Conservation (phyloP, 805 yeast genomes). For the Lipomyces orientalis region DNA sequence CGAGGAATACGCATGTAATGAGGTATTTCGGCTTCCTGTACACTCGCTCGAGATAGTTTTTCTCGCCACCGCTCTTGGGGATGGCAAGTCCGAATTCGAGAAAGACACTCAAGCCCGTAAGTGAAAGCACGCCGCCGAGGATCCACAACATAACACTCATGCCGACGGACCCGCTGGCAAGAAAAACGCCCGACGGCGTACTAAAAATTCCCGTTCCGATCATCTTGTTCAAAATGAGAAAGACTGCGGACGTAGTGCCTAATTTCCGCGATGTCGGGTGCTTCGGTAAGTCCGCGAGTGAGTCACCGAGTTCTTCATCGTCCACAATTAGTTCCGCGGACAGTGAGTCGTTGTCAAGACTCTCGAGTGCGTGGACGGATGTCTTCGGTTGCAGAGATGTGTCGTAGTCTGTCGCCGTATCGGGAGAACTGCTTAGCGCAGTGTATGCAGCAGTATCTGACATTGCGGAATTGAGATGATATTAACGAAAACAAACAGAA, state of each 20-base stretch:
- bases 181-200: slow-evolving; percentile 67
- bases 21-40: slow-evolving; percentile 60
- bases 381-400: background rate
- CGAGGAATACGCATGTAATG: slow-evolving; percentile 56
- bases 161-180: slow-evolving; percentile 65
- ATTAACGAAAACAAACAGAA: background rate
- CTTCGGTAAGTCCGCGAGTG: slow-evolving; percentile 24
- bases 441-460: background rate
- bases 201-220: slow-evolving; percentile 78
- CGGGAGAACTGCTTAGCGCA: background rate
- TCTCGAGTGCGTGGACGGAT: background rate
- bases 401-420: background rate
- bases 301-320: slow-evolving; percentile 25
- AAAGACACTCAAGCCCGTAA: slow-evolving; percentile 60
- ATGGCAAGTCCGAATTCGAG: slow-evolving; percentile 69
- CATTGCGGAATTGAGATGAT: background rate
- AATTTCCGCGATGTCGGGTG: slow-evolving; percentile 27
- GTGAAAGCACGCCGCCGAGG: slow-evolving; percentile 66
- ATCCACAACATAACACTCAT: slow-evolving; percentile 61
- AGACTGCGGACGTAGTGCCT: slow-evolving; percentile 46
- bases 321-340: slow-evolving; percentile 2
- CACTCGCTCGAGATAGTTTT: slow-evolving; percentile 66
- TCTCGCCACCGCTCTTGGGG: slow-evolving; percentile 72
- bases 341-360: background rate
- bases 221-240: slow-evolving; percentile 67